Conservation (phyloP, 23 red algal genomes). For the Gracilaria gracilis region DNA sequence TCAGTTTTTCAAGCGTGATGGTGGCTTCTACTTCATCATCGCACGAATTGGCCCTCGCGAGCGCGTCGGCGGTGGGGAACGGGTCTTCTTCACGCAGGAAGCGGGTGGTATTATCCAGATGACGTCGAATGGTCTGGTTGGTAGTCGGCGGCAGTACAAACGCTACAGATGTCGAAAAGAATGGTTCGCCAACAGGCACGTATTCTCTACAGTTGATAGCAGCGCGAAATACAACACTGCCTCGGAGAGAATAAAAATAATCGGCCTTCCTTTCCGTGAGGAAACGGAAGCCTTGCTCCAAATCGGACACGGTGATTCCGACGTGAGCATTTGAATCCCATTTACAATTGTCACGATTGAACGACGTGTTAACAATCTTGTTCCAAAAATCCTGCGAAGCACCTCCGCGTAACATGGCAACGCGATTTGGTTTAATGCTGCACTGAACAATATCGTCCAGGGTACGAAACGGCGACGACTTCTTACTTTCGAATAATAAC, state of each 20-base stretch:
- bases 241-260: constrained; percentile 45
- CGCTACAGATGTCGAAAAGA: constrained; percentile 56
- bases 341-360: constrained; percentile 19
- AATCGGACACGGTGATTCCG: constrained; percentile 35
- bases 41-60: constrained; percentile 28
- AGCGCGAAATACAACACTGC: constrained; percentile 47
- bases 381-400: constrained; percentile 67
- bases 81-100: constrained; percentile 56
- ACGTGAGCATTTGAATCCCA: background rate
- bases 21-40: constrained; percentile 40
- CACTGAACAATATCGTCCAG: constrained; percentile 38
- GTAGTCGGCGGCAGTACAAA: constrained; percentile 36
- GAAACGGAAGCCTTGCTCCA: constrained; percentile 42
- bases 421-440: constrained; percentile 20
- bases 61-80: constrained; percentile 27
- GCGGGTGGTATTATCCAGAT: constrained; percentile 39
- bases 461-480: constrained; percentile 36
- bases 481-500: constrained; percentile 52
- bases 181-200: constrained; percentile 51
- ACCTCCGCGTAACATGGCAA: constrained; percentile 45
- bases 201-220: constrained; percentile 41
- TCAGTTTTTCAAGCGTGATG: constrained; percentile 38
- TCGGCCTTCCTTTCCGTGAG: constrained; percentile 34
- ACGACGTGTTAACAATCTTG: constrained; percentile 41
- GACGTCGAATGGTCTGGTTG: background rate